phyloP scores from a whole-genome alignment of 768 basidiomycete species.

The Melanogaster broomeanus region DNA sequence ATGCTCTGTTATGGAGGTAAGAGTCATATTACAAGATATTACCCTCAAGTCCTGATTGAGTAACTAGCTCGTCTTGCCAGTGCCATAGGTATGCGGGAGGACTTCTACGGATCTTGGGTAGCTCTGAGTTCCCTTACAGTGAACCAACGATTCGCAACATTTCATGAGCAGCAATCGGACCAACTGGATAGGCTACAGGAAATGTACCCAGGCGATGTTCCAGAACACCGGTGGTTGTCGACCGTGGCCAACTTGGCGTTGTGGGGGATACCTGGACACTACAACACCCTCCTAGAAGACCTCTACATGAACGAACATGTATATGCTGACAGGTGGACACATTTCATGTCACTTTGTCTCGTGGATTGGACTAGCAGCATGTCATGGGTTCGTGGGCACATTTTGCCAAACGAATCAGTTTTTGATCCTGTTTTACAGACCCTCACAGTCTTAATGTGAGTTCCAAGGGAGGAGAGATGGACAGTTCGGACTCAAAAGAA shows the following conservation, averaged over 20 bases:
- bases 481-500: slow-evolving; percentile 24
- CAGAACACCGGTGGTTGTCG: too few relatives aligned
- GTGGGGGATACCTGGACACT: too few relatives aligned
- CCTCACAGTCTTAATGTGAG: slow-evolving; percentile 32
- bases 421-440: slow-evolving; percentile 12
- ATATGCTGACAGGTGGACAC: slow-evolving; percentile 54
- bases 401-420: neutral
- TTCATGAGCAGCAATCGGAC: slow-evolving; percentile 55
- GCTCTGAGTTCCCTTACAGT: slow-evolving; percentile 33
- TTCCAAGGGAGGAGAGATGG: too few relatives aligned
- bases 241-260: too few relatives aligned
- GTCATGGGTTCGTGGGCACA: slow-evolving; percentile 37
- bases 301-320: slow-evolving; percentile 58
- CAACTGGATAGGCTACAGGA: slow-evolving; percentile 57
- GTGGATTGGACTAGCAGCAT: slow-evolving; percentile 51
- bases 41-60: slow-evolving; percentile 4
- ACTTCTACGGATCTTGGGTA: neutral
- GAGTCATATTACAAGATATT: slow-evolving; percentile 6
- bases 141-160: slow-evolving; percentile 51
- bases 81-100: slow-evolving; percentile 40
- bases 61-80: slow-evolving; percentile 49
- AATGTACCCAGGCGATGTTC: too few relatives aligned
- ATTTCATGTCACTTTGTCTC: slow-evolving; percentile 44
- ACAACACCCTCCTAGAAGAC: slow-evolving; percentile 50
- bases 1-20: too few relatives aligned